Base-by-base conservation (phyloP, 345 rosid genomes). In the Anastatica hierochuntica region DNA sequence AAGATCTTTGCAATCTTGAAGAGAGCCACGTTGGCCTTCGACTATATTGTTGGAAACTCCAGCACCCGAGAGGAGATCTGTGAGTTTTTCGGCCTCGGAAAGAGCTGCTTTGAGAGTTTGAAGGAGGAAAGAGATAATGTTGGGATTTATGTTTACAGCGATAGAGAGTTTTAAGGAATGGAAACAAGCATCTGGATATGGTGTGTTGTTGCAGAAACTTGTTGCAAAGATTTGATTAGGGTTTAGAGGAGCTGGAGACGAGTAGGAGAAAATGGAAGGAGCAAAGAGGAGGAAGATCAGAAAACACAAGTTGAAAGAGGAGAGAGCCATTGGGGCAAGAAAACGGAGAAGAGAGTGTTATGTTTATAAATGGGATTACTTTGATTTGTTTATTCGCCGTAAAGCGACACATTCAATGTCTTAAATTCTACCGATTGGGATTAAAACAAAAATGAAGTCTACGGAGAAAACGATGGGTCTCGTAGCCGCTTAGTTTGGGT, bases 1-100 rank as follows among this genome's bases (percentile, higher is more conserved):
- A 39, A 90, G 96, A 12, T 90, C 96, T 66, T 44, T 60, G 63
- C 96, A 87, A 41, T 87, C 95, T 56, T 73, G 87, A 55, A 84
- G 65, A 15, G 89, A 67, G n/a, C 96, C 95, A 68, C 63, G 89
- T 33, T 87, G 92, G 23, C 70, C 74, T 33, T 86, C 92, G 1
- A 75, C 35, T 46, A 90, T 62, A 33, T 67, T 72, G 10, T 67
- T 46, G 20, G 65, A 51, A n/a, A 12, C 43, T 2, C 63, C 68
- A 3, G 71, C 75, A 2, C 5, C 41, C 5, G 69, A 63, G 48
- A 86, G 64, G n/a, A 90, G 58, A 62, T 44, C 37, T 4, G 80
- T 73, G 21, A 86, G 77, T 61, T 84, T 83, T 15, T 15, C 68
- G 4, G 88, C 80, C 30, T 86, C 94, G 1, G 80, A 72, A 14